Evolutionary conservation across 768 basidiomycete species (phyloP), one percentile per base, ranked within the genome.

Genomic region (Pulveroboletus sp.): DNA sequence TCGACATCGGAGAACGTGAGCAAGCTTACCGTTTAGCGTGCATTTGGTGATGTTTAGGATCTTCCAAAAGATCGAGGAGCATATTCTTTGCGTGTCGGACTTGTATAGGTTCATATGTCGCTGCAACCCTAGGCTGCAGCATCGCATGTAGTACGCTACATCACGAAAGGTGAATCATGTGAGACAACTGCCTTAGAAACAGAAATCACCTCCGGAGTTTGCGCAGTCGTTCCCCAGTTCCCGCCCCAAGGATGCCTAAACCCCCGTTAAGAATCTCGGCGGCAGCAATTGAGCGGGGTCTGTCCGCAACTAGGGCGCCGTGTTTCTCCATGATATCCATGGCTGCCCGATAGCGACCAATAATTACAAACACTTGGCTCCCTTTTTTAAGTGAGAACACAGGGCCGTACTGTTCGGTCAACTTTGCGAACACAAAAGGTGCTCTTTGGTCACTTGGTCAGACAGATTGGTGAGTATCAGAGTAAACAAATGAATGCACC

Each of bases 381-480:
- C 83, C 81, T 53, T 78, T 76, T 6, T 73, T 70, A 1, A 84
- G 60, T 0, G 77, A 73, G 52, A 82, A 81, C 0, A 85, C 71
- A 0, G 83, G 81, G 0, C 84, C 83, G 55, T 84, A 84, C 50
- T 73, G 57, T 56, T 82, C 70, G 3, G 77, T 79, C 75, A 80
- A 78, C 57, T 77, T 71, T 31, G 82, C 77, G 40, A 80, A 81
- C 23, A 25, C 52, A 20, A 62, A 58, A 10, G 58, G 49, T 13
- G 49, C 27, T 9, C 62, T 61, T 24, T 6, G 12, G 40, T 23
- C 16, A 1, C 12, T 6, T 19, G 16, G 40, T 51, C n/a, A 55
- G 43, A 34, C 2, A 5, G 7, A 16, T 21, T 2, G n/a, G 2
- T 1, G 5, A 3, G n/a, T n/a, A 5, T 31, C 6, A 6, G 16